phyloP scores from a whole-genome alignment of 371 early-diverging fungal genomes.

The Mortierella sp. region DNA sequence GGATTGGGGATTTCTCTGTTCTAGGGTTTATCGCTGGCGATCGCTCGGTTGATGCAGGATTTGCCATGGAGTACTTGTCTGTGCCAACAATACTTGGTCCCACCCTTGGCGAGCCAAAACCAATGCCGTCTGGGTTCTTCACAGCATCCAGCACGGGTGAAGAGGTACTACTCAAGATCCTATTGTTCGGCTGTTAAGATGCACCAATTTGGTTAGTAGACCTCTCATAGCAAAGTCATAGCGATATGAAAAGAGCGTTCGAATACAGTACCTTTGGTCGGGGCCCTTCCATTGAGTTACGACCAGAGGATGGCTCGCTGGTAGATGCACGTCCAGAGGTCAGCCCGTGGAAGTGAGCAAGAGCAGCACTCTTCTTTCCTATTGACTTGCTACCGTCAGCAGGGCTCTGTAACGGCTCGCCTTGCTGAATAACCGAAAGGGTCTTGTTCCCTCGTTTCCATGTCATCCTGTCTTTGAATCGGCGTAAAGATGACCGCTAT shows the following conservation, averaged over 20 bases:
- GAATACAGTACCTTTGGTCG: conserved; percentile 38
- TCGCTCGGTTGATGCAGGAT: conserved; percentile 10
- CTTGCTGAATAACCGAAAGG: conserved; percentile 28
- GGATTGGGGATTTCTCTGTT: conserved; percentile 20
- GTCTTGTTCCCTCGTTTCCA: conserved; percentile 43
- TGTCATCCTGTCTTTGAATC: conserved; percentile 40
- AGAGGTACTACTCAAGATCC: conserved; percentile 22
- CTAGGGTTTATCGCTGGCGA: conserved; percentile 34
- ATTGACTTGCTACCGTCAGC: conserved; percentile 24
- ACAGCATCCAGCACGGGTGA: conserved; percentile 33
- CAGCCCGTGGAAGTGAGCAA: conserved; percentile 21
- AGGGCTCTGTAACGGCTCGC: conserved; percentile 4
- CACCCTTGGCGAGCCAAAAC: conserved; percentile 22
- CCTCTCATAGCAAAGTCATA: too few species aligned
- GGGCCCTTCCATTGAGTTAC: conserved; percentile 30
- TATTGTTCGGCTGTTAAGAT: conserved; percentile 7
- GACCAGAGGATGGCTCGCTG: conserved; percentile 46
- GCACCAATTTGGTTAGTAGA: not conserved
- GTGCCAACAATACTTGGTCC: conserved; percentile 12
- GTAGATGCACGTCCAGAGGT: conserved; percentile 12
- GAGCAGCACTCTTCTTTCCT: conserved; percentile 32
- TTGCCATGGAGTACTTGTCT: conserved; percentile 5
- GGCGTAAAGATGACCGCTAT: conserved; percentile 48
- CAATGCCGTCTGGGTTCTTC: conserved; percentile 23
- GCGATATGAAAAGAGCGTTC: too few species aligned